Base-by-base conservation (phyloP, 306 rosid species). In the Spatholobus suberectus region DNA sequence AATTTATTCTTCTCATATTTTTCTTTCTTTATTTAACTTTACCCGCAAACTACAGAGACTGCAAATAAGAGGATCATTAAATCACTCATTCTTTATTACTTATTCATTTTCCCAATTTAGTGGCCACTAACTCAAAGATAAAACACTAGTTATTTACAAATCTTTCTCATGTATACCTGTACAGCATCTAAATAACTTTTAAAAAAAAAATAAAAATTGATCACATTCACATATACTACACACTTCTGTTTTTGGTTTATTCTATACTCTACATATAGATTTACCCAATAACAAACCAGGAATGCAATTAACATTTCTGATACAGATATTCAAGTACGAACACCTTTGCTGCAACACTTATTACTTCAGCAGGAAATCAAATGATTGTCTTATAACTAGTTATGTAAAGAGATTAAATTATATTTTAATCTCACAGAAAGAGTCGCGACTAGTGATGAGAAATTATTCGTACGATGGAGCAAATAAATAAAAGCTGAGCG, bases 391-490 rank as follows among this genome's bases (percentile, higher is more conserved):
- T 54, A 26, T 75, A 75, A 14, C 70, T 23, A 10, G 70, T 76
- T 17, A 14, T 4, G 26, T 15, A 41, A 40, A 58, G 43, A 20
- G 43, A 24, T 14, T 23, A 15, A 75, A 41, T 76, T 24, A 76
- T 76, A 40, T 24, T 17, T 23, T 59, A 75, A 18, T n/a, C 32
- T 61, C 18, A 76, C 44, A 23, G 69, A 38, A 54, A 54, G 41
- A 75, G 21, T 32, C 1, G 14, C 54, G 49, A 29, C 34, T n/a
- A 73, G 15, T 57, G n/a, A 75, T 0, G 29, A 43, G 29, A 59
- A 7, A 76, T 62, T 26, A 43, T 76, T 59, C 18, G 81, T 37
- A 61, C 10, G 47, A 76, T 76, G 71, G 21, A 41, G 2, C 57
- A 43, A 62, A 21, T 17, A 43, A 43, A 76, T 17, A 43, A 43